Evolutionary conservation across 257 asterid species (phyloP).

Genomic region (Phtheirospermum japonicum): DNA sequence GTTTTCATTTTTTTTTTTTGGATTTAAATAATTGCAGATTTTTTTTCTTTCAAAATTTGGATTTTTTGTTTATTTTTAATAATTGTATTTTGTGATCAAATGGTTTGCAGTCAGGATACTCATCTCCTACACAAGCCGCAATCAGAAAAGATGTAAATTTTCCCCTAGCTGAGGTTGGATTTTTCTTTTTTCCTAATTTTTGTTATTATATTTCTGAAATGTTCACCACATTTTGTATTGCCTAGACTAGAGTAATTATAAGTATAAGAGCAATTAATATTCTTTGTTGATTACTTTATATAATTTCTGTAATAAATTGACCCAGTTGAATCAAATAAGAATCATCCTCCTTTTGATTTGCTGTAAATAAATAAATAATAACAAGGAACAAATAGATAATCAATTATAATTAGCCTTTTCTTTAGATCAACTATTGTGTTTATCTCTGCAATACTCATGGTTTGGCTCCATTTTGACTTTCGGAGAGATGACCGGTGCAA

Average conservation of each 20-base stretch:
- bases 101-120: constrained; percentile 72
- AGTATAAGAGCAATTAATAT: too few species aligned
- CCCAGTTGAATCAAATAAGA: too few species aligned
- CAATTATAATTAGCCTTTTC: neutral
- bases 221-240: too few species aligned
- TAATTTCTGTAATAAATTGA: too few species aligned
- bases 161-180: constrained; percentile 77
- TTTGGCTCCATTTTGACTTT: constrained; percentile 89
- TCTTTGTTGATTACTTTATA: too few species aligned
- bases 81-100: neutral
- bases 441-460: constrained; percentile 66
- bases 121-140: constrained; percentile 87
- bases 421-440: neutral
- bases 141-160: constrained; percentile 68
- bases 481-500: constrained; percentile 97
- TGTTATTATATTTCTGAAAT: neutral
- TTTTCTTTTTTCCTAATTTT: neutral
- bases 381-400: neutral
- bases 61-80: neutral
- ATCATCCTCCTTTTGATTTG: too few species aligned
- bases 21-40: neutral
- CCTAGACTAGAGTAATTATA: too few species aligned
- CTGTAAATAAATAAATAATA: too few species aligned
- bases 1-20: neutral
- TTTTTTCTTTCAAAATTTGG: too few species aligned